Base-by-base conservation (phyloP, 2,329 filamentous ascomycete genomes). In the Fusarium nelsonii region DNA sequence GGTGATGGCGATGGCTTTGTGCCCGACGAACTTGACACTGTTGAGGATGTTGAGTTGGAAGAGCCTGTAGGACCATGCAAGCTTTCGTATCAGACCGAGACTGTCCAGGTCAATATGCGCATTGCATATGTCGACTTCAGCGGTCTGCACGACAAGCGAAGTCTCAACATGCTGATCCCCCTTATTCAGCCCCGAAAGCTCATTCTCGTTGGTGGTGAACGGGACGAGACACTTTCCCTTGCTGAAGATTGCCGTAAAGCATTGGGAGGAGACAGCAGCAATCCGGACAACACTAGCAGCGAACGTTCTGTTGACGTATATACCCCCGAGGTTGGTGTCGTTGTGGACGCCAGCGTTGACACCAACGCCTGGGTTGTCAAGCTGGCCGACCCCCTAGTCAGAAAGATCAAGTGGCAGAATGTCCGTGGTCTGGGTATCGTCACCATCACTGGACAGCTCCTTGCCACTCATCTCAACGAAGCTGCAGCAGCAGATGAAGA, bases 291-390 rank as follows among this genome's bases (percentile, higher is more conserved):
- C 4, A 79, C 77, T 14, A 81, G 83, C 8, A 82, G 82, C 41
- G 83, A 84, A 37, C 73, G 81, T 45, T 81, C 84, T 18, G 85
- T 89, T 36, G 90, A 94, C 68, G 92, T 99, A 7, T 95, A 95
- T 76, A 94, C 93, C 1, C 96, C 96, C 2, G 79, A 82, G 11
- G 83, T 92, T n/a, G 94, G 94, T 26, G 83, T 86, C 34, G 83
- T 85, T 15, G 86, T 99, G 41, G 91, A 99, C 78, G 96, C 95
- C 14, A 97, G 94, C 75, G 95, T 98, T 41, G 96, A 99, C 77
- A 98, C 95, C 7, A 97, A 98, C 77, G 94, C 96, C 6, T 99
- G 97, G 96, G 91, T 92, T 26, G 92, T 99, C 63, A 97, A 94
- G 79, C 86, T 99, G 18, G 94, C 93, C 49, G 92, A 95, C 71